phyloP scores from a whole-genome alignment of 176 grass and related monocot species.

The Oryza nivara region DNA sequence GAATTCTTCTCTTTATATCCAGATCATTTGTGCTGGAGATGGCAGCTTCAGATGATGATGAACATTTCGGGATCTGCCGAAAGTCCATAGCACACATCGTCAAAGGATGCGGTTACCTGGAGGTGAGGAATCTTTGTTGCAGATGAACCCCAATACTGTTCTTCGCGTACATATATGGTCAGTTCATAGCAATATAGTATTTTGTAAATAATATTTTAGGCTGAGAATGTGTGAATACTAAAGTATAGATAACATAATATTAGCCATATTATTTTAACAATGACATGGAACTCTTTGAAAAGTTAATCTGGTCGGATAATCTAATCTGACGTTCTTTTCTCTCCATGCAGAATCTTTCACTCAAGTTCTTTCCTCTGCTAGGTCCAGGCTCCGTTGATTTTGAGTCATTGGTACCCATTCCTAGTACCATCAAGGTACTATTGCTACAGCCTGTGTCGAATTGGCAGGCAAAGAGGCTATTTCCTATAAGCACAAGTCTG shows the following conservation, averaged over 20 bases:
- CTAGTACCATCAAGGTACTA: slow-evolving; percentile 67
- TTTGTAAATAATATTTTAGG: background rate
- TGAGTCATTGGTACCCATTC: slow-evolving; percentile 46
- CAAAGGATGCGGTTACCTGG: slow-evolving; percentile 57
- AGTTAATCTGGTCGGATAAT: background rate
- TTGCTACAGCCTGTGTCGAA: slow-evolving; percentile 69
- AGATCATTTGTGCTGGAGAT: slow-evolving; percentile 55
- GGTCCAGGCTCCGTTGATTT: slow-evolving; percentile 45
- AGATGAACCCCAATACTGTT: slow-evolving; percentile 11
- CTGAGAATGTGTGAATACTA: background rate
- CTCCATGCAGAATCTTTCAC: slow-evolving; percentile 61
- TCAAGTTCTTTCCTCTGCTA: slow-evolving; percentile 66
- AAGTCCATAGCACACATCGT: slow-evolving; percentile 62
- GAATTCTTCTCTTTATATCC: slow-evolving; percentile 25
- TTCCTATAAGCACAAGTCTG: slow-evolving; percentile 41
- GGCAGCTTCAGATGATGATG: slow-evolving; percentile 13
- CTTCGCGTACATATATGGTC: background rate
- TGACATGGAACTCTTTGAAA: slow-evolving; percentile 23
- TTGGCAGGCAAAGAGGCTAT: slow-evolving; percentile 55
- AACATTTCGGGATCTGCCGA: slow-evolving; percentile 42
- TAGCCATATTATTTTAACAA: background rate
- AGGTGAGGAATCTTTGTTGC: slow-evolving; percentile 57
- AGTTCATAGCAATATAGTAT: background rate
- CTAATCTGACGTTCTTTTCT: slow-evolving; percentile 32
- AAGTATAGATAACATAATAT: background rate